These are phyloP conservation scores for Aspergillus calidoustus DNA, from an alignment of 2,329 filamentous ascomycete species.

Conservation along the genomic window DNA sequence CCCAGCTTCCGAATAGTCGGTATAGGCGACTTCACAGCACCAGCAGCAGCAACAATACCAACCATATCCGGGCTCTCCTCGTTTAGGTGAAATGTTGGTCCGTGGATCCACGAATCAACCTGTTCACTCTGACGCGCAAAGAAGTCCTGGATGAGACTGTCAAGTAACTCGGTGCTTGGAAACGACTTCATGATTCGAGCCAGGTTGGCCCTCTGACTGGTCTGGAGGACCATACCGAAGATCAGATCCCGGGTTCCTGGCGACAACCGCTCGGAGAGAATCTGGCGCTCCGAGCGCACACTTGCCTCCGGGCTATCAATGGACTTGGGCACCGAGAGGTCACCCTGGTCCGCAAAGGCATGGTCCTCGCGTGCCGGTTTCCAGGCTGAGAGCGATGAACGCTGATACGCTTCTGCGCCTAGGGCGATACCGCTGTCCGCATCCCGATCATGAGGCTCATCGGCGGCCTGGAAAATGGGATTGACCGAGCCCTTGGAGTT, in stretches of 20 bases:
- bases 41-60: slow-evolving; percentile 42
- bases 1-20: slow-evolving; percentile 47
- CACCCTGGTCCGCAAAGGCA: slow-evolving; percentile 32
- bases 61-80: slow-evolving; percentile 43
- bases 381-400: slow-evolving; percentile 36
- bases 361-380: slow-evolving; percentile 31
- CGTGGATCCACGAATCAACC: slow-evolving; percentile 51
- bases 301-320: slow-evolving; percentile 29
- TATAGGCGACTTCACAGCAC: slow-evolving; percentile 44
- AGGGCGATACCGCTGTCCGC: slow-evolving; percentile 33
- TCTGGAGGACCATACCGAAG: slow-evolving; percentile 66
- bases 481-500: slow-evolving; percentile 25
- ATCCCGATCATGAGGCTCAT: slow-evolving; percentile 25
- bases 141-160: slow-evolving; percentile 46
- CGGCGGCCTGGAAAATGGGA: slow-evolving; percentile 13
- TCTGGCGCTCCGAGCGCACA: slow-evolving; percentile 23
- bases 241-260: slow-evolving; percentile 61
- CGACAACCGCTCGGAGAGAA: slow-evolving; percentile 30
- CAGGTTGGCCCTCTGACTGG: slow-evolving; percentile 57
- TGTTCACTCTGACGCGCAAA: slow-evolving; percentile 33
- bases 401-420: slow-evolving; percentile 34
- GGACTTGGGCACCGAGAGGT: slow-evolving; percentile 32
- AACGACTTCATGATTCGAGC: slow-evolving; percentile 56
- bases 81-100: slow-evolving; percentile 44
- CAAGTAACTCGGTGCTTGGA: slow-evolving; percentile 45